These are phyloP conservation scores for Grammothele lineata DNA, from an alignment of 768 basidiomycete genomes.

Conservation along the genomic window DNA sequence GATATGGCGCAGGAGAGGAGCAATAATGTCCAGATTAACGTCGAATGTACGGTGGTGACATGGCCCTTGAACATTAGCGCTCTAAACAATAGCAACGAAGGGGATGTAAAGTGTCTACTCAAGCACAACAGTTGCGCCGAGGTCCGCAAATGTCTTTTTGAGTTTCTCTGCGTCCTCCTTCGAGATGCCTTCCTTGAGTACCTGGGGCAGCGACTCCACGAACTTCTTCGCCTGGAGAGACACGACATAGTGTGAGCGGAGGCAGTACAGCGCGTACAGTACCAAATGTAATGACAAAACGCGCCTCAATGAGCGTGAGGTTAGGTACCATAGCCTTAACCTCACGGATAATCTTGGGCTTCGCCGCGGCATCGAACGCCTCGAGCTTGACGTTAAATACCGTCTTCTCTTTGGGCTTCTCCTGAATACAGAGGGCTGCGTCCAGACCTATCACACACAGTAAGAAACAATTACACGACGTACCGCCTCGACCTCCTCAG, in stretches of 20 bases:
- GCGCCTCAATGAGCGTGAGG: slow-evolving; percentile 93
- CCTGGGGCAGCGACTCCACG: slow-evolving; percentile 90
- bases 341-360: slow-evolving; percentile 97
- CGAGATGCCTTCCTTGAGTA: slow-evolving; percentile 88
- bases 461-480: slow-evolving; percentile 20
- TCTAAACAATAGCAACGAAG: background rate
- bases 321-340: slow-evolving; percentile 95
- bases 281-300: slow-evolving; percentile 26
- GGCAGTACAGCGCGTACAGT: background rate
- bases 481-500: slow-evolving; percentile 60
- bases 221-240: slow-evolving; percentile 93
- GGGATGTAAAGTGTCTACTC: slow-evolving; percentile 45
- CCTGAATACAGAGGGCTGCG: slow-evolving; percentile 37
- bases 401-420: slow-evolving; percentile 98
- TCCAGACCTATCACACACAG: background rate
- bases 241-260: background rate
- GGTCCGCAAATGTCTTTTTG: slow-evolving; percentile 80
- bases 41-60: slow-evolving; percentile 9
- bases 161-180: slow-evolving; percentile 99
- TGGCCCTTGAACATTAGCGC: background rate
- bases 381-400: slow-evolving; percentile 94
- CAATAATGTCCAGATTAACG: slow-evolving; percentile 12
- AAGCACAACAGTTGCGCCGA: slow-evolving; percentile 85
- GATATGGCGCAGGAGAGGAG: slow-evolving; percentile 5
- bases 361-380: slow-evolving; percentile 86